Percentiles rank a stretch among this genome's conserved stretches.
phyloP scores from a whole-genome alignment of 179 eudicot genomes.

The Amaranthus tricolor region DNA sequence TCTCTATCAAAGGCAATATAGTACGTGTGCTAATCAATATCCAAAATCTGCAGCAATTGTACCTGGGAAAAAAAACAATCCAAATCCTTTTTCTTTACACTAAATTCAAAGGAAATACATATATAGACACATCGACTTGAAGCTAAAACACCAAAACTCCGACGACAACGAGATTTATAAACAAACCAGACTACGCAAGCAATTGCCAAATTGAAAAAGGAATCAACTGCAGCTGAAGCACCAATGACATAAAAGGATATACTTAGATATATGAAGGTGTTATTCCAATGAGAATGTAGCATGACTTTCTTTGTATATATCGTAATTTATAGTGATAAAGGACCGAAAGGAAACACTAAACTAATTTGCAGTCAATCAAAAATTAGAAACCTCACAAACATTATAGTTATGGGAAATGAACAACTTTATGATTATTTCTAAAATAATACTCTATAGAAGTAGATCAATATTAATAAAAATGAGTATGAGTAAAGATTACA shows the following conservation, averaged over 20 bases:
- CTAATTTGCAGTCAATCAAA: not conserved
- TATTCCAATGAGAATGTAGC: not conserved
- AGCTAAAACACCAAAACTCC: not conserved
- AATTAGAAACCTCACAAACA: not conserved
- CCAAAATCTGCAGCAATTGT: constrained; percentile 8
- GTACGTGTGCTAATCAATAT: not conserved
- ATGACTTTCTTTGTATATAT: not conserved
- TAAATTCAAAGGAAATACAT: not conserved
- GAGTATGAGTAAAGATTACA: not conserved
- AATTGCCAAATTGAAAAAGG: not conserved
- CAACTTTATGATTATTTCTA: not conserved
- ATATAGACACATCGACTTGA: not conserved
- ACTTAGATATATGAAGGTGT: not conserved
- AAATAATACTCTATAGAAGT: not conserved
- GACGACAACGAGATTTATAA: not conserved
- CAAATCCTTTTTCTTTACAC: not conserved
- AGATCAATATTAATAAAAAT: not conserved
- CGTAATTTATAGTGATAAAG: not conserved
- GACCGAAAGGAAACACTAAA: not conserved
- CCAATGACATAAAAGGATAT: not conserved
- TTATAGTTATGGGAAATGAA: not conserved
- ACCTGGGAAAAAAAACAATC: not conserved
- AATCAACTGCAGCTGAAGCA: not conserved
- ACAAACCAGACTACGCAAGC: not conserved
- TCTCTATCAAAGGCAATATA: constrained; percentile 23